These are phyloP conservation scores for Purpureocillium lavendulum DNA, from an alignment of 2,329 filamentous ascomycete species.

Conservation along the genomic window DNA sequence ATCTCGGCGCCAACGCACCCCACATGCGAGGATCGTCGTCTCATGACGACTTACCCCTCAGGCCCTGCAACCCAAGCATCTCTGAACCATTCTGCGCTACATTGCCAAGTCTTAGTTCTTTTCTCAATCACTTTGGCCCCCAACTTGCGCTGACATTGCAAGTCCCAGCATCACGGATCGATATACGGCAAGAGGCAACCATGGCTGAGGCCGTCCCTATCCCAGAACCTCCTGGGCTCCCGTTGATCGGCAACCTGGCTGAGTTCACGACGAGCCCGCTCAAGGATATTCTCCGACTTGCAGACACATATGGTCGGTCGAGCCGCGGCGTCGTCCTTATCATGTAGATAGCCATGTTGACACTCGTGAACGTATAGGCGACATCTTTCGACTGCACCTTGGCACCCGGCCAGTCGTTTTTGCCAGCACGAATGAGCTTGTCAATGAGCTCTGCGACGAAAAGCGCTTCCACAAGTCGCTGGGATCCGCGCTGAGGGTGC, in stretches of 20 bases:
- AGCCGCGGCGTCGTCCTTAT: background rate
- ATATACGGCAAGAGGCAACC: background rate
- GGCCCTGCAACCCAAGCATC: no score
- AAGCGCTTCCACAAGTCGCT: conserved; percentile 55
- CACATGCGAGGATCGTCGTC: no score
- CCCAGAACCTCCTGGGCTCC: conserved; percentile 55
- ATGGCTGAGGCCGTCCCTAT: conserved; percentile 38
- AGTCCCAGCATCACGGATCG: background rate
- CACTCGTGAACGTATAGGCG: conserved; percentile 28
- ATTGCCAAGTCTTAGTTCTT: background rate
- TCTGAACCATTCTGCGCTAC: no score
- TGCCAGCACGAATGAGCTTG: conserved; percentile 42
- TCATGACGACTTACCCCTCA: no score
- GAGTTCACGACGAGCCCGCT: conserved; percentile 55
- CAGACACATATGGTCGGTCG: conserved; percentile 54
- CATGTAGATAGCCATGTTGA: background rate
- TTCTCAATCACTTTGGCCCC: background rate
- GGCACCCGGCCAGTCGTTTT: conserved; percentile 40
- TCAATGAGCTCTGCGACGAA: conserved; percentile 59
- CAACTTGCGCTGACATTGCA: background rate
- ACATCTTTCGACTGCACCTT: conserved; percentile 50
- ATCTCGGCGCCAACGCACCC: no score
- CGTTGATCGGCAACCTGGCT: conserved; percentile 56
- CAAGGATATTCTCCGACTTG: conserved; percentile 45
- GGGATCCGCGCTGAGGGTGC: conserved; percentile 33